Percentiles rank a stretch among this genome's conserved stretches.
Evolutionary conservation across 352 stramenopile species (phyloP).

Genomic region (Phytophthora pini): DNA sequence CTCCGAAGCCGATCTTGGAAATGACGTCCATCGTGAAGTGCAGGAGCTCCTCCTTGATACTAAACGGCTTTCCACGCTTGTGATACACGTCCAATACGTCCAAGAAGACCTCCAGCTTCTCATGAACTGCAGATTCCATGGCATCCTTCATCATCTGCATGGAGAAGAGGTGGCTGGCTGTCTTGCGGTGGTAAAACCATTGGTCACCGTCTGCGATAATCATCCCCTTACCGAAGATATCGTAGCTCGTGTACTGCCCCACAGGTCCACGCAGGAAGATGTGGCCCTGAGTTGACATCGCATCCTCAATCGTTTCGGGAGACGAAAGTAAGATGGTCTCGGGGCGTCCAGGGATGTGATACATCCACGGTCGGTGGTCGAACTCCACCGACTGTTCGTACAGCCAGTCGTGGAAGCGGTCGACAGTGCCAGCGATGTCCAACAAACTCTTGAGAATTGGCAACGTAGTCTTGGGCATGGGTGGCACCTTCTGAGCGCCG

Average conservation of each 20-base stretch:
- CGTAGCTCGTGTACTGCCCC: slow-evolving; percentile 38
- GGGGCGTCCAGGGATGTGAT: slow-evolving; percentile 38
- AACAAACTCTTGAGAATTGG: slow-evolving; percentile 50
- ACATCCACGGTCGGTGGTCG: slow-evolving; percentile 44
- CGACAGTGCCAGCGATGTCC: slow-evolving; percentile 26
- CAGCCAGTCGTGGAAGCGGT: slow-evolving; percentile 59
- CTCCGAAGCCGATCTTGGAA: slow-evolving; percentile 61
- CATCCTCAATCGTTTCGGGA: slow-evolving; percentile 44
- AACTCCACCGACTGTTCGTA: slow-evolving; percentile 42
- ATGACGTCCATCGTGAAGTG: slow-evolving; percentile 71
- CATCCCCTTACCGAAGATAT: slow-evolving; percentile 68
- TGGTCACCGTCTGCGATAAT: slow-evolving; percentile 31
- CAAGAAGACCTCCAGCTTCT: slow-evolving; percentile 39
- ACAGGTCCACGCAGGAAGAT: slow-evolving; percentile 63
- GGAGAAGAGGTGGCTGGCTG: slow-evolving; percentile 85
- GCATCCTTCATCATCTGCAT: slow-evolving; percentile 51
- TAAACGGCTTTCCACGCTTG: slow-evolving; percentile 28
- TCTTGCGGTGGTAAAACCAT: slow-evolving; percentile 76
- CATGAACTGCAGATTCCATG: slow-evolving; percentile 44
- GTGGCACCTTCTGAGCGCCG: slow-evolving; percentile 26
- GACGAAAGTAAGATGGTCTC: slow-evolving; percentile 50
- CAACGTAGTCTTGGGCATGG: slow-evolving; percentile 37
- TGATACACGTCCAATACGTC: slow-evolving; percentile 25
- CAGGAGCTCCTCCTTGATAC: slow-evolving; percentile 50
- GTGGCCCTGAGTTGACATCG: slow-evolving; percentile 60